These are phyloP conservation scores for Rhodomyrtus psidioides DNA, from an alignment of 441 rosid genomes.

Conservation along the genomic window DNA sequence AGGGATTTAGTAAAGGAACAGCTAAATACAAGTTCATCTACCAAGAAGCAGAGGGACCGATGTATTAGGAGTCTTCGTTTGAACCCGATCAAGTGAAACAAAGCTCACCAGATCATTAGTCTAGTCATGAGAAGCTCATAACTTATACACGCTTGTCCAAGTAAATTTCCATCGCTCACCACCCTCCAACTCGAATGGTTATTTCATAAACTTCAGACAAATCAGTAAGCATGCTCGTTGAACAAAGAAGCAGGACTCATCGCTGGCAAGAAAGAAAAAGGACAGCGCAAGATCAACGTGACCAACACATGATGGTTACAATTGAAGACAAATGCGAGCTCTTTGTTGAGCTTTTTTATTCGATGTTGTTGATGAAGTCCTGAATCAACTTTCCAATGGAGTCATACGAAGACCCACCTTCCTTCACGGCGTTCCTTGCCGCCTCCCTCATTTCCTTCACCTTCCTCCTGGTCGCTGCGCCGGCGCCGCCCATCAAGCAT, in stretches of 20 bases:
- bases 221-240: not conserved
- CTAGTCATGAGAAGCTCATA: not conserved
- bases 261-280: not conserved
- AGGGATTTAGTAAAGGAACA: not conserved
- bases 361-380: not conserved
- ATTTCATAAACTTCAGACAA: not conserved
- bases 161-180: not conserved
- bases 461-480: constrained; percentile 14
- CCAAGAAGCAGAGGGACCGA: not conserved
- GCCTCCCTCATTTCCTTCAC: constrained; percentile 27
- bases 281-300: not conserved
- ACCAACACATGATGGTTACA: not conserved
- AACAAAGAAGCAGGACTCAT: not conserved
- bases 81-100: too few species aligned
- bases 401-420: constrained; percentile 34
- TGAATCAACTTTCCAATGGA: constrained; percentile 17
- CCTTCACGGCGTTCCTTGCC: constrained; percentile 21
- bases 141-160: not conserved
- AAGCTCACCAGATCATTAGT: not conserved
- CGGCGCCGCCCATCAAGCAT: not conserved
- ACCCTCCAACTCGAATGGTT: not conserved
- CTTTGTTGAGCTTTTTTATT: not conserved
- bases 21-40: not conserved
- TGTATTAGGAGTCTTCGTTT: too few species aligned
- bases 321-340: not conserved